A percentile compares a stretch with the other conserved stretches of the same genome.
These are phyloP conservation scores for Pinus albicaulis DNA, from an alignment of 75 land plant genomes.

Conservation along the genomic window DNA sequence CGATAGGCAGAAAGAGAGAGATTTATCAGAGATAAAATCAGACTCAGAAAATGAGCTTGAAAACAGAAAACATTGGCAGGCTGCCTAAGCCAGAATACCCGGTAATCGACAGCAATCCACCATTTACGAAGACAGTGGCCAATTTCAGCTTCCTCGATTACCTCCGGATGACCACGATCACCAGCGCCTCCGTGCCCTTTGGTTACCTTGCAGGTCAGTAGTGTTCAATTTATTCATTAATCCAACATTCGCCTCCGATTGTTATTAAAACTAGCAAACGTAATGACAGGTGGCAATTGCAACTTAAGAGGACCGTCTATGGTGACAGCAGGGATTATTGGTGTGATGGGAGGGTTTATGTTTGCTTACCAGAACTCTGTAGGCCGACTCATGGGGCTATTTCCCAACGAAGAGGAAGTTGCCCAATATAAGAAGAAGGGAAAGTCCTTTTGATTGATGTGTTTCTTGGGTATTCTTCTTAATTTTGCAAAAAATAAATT, in stretches of 20 bases:
- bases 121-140: conserved; percentile 71
- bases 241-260: too few relatives aligned
- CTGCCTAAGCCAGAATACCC: conserved; percentile 82
- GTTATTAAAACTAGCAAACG: too few relatives aligned
- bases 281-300: conserved; percentile 57
- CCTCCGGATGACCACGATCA: conserved; percentile 71
- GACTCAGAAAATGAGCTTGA: conserved; percentile 15
- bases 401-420: conserved; percentile 81
- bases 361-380: conserved; percentile 95
- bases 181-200: conserved; percentile 78
- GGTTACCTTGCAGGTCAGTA: conserved; percentile 54
- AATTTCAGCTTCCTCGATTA: conserved; percentile 87
- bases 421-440: conserved; percentile 45
- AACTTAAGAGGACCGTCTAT: conserved; percentile 87
- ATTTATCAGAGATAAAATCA: too few relatives aligned
- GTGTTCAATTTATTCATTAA: too few relatives aligned
- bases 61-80: conserved; percentile 62
- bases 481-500: too few relatives aligned
- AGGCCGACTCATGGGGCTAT: conserved; percentile 92
- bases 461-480: too few relatives aligned
- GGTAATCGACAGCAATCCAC: conserved; percentile 85
- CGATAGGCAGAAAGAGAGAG: too few relatives aligned
- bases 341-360: conserved; percentile 93
- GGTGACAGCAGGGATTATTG: conserved; percentile 93
- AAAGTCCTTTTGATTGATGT: too few relatives aligned